These are phyloP conservation scores for Flueggea neowawraea DNA, from an alignment of 441 rosid genomes.

Conservation along the genomic window DNA sequence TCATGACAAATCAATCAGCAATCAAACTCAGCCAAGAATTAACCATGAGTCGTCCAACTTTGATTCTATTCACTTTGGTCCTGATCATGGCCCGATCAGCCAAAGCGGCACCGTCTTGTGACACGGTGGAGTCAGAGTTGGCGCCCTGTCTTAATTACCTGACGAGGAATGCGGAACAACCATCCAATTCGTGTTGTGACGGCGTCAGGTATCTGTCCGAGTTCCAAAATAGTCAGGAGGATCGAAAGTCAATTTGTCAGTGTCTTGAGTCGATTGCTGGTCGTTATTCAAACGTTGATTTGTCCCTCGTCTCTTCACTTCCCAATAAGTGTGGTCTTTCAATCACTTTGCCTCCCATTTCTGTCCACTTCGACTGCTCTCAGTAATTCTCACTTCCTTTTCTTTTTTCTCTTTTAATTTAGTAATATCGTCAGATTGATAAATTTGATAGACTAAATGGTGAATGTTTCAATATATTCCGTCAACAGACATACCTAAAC, in stretches of 20 bases:
- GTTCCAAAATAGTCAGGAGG: conserved; percentile 1
- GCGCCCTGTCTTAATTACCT: conserved; percentile 14
- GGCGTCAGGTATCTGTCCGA: conserved; percentile 9
- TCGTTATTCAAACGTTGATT: conserved; percentile 7
- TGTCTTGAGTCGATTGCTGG: conserved; percentile 9
- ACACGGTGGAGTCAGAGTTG: background rate
- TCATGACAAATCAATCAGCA: too few relatives aligned
- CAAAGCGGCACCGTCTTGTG: conserved; percentile 7
- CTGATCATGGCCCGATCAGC: background rate
- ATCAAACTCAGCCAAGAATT: background rate
- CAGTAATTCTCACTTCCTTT: background rate
- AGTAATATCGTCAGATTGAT: background rate
- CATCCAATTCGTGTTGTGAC: conserved; percentile 8
- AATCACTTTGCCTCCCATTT: conserved; percentile 11
- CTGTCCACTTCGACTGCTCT: conserved; percentile 16
- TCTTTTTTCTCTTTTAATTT: background rate
- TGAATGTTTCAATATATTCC: too few relatives aligned
- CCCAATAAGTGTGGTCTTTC: conserved; percentile 9
- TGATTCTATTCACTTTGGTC: background rate
- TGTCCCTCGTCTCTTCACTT: conserved; percentile 2
- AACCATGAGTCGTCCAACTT: conserved; percentile 2
- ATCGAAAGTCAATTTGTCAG: conserved; percentile 12
- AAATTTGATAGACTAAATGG: too few relatives aligned
- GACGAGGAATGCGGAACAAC: background rate
- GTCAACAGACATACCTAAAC: too few relatives aligned